A percentile compares a stretch with the other conserved stretches of the same genome.
Conservation (phyloP, 2,329 filamentous ascomycete species). For the Claviceps paspali region DNA sequence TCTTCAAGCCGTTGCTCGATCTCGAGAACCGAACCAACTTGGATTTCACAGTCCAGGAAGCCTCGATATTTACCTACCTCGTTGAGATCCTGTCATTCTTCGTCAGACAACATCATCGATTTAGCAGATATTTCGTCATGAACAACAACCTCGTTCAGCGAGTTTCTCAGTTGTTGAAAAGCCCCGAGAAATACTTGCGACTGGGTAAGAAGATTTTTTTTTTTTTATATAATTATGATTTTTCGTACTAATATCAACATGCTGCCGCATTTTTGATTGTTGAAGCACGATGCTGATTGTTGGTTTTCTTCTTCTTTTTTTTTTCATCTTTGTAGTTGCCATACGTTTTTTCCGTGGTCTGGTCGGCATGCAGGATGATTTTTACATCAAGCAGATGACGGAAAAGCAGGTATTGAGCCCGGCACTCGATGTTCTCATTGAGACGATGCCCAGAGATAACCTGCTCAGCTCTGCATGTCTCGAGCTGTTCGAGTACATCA, state of each 20-base stretch:
- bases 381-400: constrained; percentile 74
- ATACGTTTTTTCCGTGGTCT: constrained; percentile 88
- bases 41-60: constrained; percentile 65
- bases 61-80: constrained; percentile 79
- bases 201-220: constrained; percentile 51
- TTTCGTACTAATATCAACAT: too few species aligned
- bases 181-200: constrained; percentile 82
- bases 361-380: constrained; percentile 74
- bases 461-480: constrained; percentile 85
- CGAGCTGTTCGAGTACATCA: constrained; percentile 86
- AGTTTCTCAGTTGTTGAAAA: constrained; percentile 67
- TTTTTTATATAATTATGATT: too few species aligned
- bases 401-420: constrained; percentile 70
- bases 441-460: constrained; percentile 84
- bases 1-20: constrained; percentile 77
- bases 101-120: constrained; percentile 71
- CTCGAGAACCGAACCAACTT: constrained; percentile 56
- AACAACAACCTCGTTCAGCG: constrained; percentile 62
- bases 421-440: constrained; percentile 68
- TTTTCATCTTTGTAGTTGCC: constrained; percentile 56
- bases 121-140: constrained; percentile 79
- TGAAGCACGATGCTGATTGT: neutral
- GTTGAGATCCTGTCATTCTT: constrained; percentile 93
- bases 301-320: neutral
- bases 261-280: too few species aligned